phyloP scores from a whole-genome alignment of 345 rosid genomes.

The Heritiera fomes region DNA sequence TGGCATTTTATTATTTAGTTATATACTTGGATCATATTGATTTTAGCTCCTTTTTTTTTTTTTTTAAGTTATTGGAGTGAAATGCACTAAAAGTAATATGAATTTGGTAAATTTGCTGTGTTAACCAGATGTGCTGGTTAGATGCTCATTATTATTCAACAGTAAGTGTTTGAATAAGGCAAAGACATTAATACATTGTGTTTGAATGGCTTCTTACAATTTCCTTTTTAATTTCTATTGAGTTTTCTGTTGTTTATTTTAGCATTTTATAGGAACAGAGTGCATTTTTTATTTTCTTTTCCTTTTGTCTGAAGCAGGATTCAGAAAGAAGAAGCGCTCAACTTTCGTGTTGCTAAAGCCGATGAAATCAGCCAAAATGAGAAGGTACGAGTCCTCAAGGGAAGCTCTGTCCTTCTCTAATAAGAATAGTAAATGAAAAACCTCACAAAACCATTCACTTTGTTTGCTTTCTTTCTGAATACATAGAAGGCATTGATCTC shows the following conservation, averaged over 20 bases:
- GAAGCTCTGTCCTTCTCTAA: constrained; percentile 15
- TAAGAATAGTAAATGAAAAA: not conserved
- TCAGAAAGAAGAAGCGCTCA: constrained; percentile 86
- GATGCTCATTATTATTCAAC: not conserved
- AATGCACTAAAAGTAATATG: not conserved
- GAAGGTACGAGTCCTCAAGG: constrained; percentile 52
- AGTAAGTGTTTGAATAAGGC: not conserved
- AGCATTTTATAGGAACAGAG: constrained; percentile 8
- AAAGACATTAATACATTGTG: not conserved
- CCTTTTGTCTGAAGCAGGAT: constrained; percentile 41
- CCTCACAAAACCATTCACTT: not conserved
- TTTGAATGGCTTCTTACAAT: not conserved
- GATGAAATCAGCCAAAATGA: constrained; percentile 76
- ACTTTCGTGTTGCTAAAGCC: constrained; percentile 68
- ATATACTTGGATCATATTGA: not conserved
- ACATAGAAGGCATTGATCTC: not conserved
- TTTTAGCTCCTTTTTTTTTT: too few species aligned
- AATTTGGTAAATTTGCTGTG: not conserved
- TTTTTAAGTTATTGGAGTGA: not conserved
- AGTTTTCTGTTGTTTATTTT: constrained; percentile 9
- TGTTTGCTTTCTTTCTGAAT: not conserved
- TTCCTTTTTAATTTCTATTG: not conserved
- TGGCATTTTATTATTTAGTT: not conserved
- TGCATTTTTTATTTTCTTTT: not conserved
- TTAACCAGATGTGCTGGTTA: not conserved